Percentiles rank a stretch among this genome's conserved stretches.
Conservation (phyloP, 2,329 filamentous ascomycete genomes). For the Sporothrix schenckii region DNA sequence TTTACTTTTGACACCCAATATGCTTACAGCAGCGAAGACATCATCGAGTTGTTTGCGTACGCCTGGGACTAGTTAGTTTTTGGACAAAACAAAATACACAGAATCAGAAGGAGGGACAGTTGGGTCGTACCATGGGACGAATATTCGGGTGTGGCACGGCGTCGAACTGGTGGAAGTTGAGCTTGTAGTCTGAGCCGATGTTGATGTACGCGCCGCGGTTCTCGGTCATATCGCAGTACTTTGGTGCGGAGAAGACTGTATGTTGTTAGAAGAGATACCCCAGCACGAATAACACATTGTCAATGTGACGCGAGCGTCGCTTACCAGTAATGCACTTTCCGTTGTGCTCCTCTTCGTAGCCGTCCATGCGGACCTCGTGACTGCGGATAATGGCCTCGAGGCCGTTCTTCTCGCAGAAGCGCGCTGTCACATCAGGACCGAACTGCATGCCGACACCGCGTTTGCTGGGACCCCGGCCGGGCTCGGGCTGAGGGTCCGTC, state of each 20-base stretch:
- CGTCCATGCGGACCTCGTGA: constrained; percentile 97
- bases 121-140: constrained; percentile 74
- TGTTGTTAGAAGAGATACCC: constrained; percentile 27
- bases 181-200: constrained; percentile 86
- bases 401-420: constrained; percentile 94
- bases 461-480: constrained; percentile 91
- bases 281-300: background rate
- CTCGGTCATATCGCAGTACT: constrained; percentile 96
- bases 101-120: background rate
- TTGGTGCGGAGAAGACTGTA: constrained; percentile 91
- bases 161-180: constrained; percentile 90
- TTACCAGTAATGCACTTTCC: constrained; percentile 90
- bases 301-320: constrained; percentile 35
- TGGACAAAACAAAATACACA: too few relatives aligned
- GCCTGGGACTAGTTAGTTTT: constrained; percentile 56
- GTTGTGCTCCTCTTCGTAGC: constrained; percentile 97
- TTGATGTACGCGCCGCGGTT: constrained; percentile 99
- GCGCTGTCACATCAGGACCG: constrained; percentile 92
- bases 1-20: background rate
- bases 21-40: constrained; percentile 72
- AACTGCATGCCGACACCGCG: constrained; percentile 96
- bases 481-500: constrained; percentile 89
- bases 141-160: constrained; percentile 95
- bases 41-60: constrained; percentile 81
- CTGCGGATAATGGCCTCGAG: constrained; percentile 94